Evolutionary conservation across 192 early-diverging fungal species (phyloP).

Genomic region (Dimargaris cristalligena): DNA sequence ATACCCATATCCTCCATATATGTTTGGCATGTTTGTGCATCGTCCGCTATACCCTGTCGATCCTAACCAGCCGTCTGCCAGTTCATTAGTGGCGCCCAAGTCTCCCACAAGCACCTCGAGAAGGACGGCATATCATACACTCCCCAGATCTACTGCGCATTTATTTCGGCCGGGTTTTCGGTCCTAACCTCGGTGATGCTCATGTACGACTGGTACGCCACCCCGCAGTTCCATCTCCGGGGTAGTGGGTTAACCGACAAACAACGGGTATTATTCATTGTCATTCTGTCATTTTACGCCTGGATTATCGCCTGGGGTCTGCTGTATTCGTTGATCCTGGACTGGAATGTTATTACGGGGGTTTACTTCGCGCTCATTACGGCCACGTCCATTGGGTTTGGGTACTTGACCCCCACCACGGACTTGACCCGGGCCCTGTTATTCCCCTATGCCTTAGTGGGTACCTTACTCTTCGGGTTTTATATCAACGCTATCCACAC

Average conservation of each 20-base stretch:
- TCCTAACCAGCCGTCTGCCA: slow-evolving; percentile 8
- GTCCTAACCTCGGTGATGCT: neutral
- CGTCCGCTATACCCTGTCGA: no score
- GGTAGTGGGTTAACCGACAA: slow-evolving; percentile 10
- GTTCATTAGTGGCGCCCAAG: neutral
- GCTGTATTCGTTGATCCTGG: neutral
- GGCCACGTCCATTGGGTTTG: slow-evolving; percentile 6
- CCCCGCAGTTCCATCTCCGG: slow-evolving; percentile 1
- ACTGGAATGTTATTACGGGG: slow-evolving; percentile 1
- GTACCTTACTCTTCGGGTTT: slow-evolving; percentile 4
- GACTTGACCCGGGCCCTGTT: neutral
- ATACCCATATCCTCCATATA: no score
- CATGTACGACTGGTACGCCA: slow-evolving; percentile 5
- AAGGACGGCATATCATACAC: no score
- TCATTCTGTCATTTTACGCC: neutral
- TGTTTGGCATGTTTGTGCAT: no score
- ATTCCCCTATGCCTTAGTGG: slow-evolving; percentile 4
- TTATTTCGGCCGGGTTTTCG: slow-evolving; percentile 4
- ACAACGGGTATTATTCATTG: slow-evolving; percentile 7
- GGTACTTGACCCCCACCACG: neutral
- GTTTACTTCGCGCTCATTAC: neutral
- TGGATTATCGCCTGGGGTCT: neutral
- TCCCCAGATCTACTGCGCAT: slow-evolving; percentile 1
- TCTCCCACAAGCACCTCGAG: neutral
- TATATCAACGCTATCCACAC: slow-evolving; percentile 11